Evolutionary conservation across 306 rosid species (phyloP).

Genomic region (Oxytropis ochrocephala): DNA sequence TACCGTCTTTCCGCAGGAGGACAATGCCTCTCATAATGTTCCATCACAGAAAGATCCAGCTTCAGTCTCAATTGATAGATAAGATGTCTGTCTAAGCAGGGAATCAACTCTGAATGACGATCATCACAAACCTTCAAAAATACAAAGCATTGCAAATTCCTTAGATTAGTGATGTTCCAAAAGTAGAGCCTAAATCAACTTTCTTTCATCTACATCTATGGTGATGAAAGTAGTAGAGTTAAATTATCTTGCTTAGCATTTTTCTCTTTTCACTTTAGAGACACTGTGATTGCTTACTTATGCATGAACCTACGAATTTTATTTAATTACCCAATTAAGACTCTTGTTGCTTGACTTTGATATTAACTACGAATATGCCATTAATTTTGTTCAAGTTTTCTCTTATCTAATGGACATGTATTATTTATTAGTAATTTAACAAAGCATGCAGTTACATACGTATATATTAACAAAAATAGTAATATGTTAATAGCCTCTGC

Average conservation of each 20-base stretch:
- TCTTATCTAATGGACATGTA: not conserved
- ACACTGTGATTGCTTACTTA: not conserved
- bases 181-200: not conserved
- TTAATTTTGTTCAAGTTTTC: not conserved
- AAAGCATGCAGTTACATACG: not conserved
- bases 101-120: conserved; percentile 39
- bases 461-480: not conserved
- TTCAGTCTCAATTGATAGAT: conserved; percentile 40
- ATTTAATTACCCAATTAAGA: conserved; percentile 12
- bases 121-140: conserved; percentile 38
- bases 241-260: not conserved
- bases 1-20: conserved; percentile 33
- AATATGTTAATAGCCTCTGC: not conserved
- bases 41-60: conserved; percentile 36
- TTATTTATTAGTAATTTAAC: not conserved
- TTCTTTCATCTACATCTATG: not conserved
- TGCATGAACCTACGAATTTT: not conserved
- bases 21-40: conserved; percentile 41
- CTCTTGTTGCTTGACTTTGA: not conserved
- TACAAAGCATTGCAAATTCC: not conserved
- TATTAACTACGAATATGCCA: not conserved
- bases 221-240: not conserved
- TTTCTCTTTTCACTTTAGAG: not conserved
- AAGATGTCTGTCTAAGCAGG: conserved; percentile 35
- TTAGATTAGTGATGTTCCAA: not conserved